A percentile compares a stretch with the other conserved stretches of the same genome.
phyloP scores from a whole-genome alignment of 257 asterid genomes.

The Jaltomata sinuosa region DNA sequence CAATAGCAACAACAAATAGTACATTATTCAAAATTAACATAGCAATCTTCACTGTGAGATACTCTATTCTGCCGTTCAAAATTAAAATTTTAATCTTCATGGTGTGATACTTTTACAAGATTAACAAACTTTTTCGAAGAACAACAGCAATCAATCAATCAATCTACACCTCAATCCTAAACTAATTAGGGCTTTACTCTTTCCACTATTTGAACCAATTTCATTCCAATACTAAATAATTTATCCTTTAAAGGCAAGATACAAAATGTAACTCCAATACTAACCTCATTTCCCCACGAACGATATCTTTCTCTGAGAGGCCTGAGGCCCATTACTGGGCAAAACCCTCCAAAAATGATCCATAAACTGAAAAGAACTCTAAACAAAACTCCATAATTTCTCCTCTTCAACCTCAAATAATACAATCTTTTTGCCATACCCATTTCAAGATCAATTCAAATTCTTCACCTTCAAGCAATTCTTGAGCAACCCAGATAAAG shows the following conservation, averaged over 20 bases:
- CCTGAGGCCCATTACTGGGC: constrained; percentile 60
- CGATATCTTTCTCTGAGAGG: constrained; percentile 78
- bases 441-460: constrained; percentile 44
- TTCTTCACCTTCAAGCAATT: constrained; percentile 26
- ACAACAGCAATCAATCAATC: not conserved
- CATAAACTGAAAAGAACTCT: constrained; percentile 45
- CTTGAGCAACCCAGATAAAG: not conserved
- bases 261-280: constrained; percentile 9
- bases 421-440: constrained; percentile 32
- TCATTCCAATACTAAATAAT: not conserved
- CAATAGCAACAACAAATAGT: not conserved
- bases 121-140: not conserved
- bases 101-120: not conserved
- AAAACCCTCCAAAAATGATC: constrained; percentile 22
- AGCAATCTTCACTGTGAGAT: not conserved
- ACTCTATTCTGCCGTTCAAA: not conserved
- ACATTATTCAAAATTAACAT: not conserved
- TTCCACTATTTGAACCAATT: not conserved
- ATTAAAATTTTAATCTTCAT: not conserved
- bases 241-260: not conserved
- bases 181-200: not conserved
- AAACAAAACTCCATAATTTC: constrained; percentile 8
- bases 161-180: not conserved
- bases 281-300: constrained; percentile 96
- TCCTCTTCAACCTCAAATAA: constrained; percentile 8